phyloP scores from a whole-genome alignment of 371 early-diverging fungal genomes.

The Mucor mucedo region DNA sequence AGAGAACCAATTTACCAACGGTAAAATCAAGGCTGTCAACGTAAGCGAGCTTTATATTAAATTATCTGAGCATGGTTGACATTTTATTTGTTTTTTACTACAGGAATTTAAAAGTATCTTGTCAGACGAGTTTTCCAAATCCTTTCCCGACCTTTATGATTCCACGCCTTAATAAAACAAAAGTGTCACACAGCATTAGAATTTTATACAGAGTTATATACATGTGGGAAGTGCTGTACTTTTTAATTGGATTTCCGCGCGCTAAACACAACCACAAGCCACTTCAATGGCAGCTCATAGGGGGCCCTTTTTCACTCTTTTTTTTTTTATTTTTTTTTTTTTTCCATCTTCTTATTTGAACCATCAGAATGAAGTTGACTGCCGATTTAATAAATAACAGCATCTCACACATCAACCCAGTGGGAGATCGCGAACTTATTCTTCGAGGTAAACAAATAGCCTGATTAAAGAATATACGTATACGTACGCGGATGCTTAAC shows the following conservation, averaged over 20 bases:
- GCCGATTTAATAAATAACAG: conserved; percentile 77
- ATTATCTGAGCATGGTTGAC: too few species aligned
- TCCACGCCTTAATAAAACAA: not conserved
- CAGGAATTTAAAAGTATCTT: conserved; percentile 48
- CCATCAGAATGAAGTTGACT: conserved; percentile 75
- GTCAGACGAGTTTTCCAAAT: conserved; percentile 48
- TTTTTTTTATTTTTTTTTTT: conserved; percentile 1
- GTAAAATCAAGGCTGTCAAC: conserved; percentile 72
- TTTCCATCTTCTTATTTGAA: not conserved
- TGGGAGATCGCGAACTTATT: conserved; percentile 90
- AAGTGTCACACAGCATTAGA: too few species aligned
- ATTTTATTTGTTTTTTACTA: not conserved
- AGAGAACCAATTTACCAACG: conserved; percentile 82
- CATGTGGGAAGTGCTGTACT: not conserved
- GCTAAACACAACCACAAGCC: conserved; percentile 5
- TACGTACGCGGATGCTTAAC: not conserved
- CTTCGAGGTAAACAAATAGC: conserved; percentile 71
- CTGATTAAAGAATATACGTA: not conserved
- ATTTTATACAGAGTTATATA: too few species aligned
- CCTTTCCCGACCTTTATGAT: conserved; percentile 55
- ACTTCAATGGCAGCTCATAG: not conserved
- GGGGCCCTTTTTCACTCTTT: not conserved
- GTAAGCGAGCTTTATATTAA: conserved; percentile 32
- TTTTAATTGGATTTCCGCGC: not conserved
- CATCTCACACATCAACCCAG: conserved; percentile 78